phyloP scores from a whole-genome alignment of 768 basidiomycete genomes.

The Chlorophyllum brunneum region DNA sequence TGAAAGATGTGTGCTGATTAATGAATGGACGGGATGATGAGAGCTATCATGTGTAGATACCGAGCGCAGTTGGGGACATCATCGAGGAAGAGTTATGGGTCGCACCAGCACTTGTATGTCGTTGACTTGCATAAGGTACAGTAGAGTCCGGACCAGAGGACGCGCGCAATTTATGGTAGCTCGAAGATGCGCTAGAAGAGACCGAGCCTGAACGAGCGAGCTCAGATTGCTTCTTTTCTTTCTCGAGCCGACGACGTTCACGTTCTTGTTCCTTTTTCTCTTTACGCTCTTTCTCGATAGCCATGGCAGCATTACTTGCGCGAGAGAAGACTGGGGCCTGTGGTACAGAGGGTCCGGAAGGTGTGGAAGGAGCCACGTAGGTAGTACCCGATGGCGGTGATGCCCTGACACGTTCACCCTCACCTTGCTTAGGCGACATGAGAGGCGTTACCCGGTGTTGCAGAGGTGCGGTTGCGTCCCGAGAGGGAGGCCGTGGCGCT shows the following conservation, averaged over 20 bases:
- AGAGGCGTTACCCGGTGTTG: conserved; percentile 17
- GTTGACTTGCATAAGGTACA: background rate
- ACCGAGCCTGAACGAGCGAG: background rate
- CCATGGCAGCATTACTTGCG: conserved; percentile 52
- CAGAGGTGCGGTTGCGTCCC: conserved; percentile 20
- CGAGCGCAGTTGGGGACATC: background rate
- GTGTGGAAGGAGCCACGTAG: conserved; percentile 7
- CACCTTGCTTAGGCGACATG: conserved; percentile 14
- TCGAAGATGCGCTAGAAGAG: background rate
- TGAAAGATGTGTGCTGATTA: background rate
- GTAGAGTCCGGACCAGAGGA: conserved; percentile 8
- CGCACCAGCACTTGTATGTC: background rate
- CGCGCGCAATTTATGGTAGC: background rate
- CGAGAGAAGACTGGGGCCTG: conserved; percentile 30
- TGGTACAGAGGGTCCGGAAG: conserved; percentile 6
- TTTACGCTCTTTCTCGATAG: conserved; percentile 40
- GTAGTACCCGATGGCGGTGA: conserved; percentile 18
- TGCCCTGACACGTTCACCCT: conserved; percentile 1
- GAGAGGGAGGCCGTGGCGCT: conserved; percentile 15
- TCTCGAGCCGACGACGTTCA: conserved; percentile 28
- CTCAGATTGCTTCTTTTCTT: conserved; percentile 23
- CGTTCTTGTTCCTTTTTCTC: conserved; percentile 23
- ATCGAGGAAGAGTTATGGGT: background rate
- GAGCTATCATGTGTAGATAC: conserved; percentile 8
- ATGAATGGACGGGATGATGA: background rate